These are phyloP conservation scores for Fusarium odoratissimum DNA, from an alignment of 2,329 filamentous ascomycete species.

Conservation along the genomic window DNA sequence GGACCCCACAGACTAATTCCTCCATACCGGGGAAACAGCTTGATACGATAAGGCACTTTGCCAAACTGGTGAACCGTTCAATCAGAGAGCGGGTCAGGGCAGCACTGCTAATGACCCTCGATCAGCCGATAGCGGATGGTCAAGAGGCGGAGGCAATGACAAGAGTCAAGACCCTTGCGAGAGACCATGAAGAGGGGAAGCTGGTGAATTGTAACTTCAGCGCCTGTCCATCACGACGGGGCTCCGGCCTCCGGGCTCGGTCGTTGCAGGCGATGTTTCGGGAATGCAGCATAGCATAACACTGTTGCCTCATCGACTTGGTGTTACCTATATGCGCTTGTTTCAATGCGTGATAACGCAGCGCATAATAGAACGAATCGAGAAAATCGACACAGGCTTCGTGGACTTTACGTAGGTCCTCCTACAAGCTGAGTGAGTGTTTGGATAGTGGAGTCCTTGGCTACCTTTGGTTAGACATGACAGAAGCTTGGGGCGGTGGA, in stretches of 20 bases:
- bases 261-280: not conserved
- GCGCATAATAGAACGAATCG: constrained; percentile 18
- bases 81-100: constrained; percentile 3
- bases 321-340: constrained; percentile 4
- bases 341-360: constrained; percentile 26
- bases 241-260: constrained; percentile 27
- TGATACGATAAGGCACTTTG: constrained; percentile 13
- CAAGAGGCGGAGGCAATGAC: not conserved
- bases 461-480: not conserved
- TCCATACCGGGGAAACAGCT: constrained; percentile 24
- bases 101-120: not conserved
- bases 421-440: not conserved
- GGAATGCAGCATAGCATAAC: constrained; percentile 12
- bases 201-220: constrained; percentile 3
- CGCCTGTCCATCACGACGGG: constrained; percentile 2
- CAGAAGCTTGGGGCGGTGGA: constrained; percentile 1
- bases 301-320: constrained; percentile 6
- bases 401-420: not conserved
- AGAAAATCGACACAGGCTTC: constrained; percentile 13
- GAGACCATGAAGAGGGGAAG: constrained; percentile 12
- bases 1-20: constrained; percentile 38
- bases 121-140: constrained; percentile 16
- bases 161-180: constrained; percentile 15
- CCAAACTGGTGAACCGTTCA: constrained; percentile 1
- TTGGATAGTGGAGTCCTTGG: not conserved